These are phyloP conservation scores for Volutella citrinella DNA, from an alignment of 2,329 filamentous ascomycete species.

Conservation along the genomic window DNA sequence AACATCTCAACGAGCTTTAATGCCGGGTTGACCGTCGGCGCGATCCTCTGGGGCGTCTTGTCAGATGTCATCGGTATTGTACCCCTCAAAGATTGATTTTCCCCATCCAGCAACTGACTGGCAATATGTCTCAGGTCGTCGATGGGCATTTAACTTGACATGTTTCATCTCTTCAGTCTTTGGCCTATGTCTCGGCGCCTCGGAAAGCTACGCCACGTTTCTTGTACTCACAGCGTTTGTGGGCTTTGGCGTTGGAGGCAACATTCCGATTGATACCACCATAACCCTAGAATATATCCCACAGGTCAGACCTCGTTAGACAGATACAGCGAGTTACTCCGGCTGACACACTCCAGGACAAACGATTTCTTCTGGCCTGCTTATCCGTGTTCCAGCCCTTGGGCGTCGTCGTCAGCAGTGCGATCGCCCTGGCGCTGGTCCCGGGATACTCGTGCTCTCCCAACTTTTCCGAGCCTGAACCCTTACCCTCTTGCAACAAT, in stretches of 20 bases:
- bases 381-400: conserved; percentile 55
- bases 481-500: conserved; percentile 42
- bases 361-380: conserved; percentile 49
- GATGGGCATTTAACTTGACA: conserved; percentile 57
- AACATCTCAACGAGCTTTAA: conserved; percentile 55
- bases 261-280: conserved; percentile 54
- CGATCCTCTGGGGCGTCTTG: conserved; percentile 53
- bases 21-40: conserved; percentile 52
- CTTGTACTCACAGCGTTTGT: conserved; percentile 52
- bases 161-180: conserved; percentile 53
- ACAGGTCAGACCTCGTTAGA: no score
- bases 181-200: conserved; percentile 48
- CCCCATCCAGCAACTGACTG: no score
- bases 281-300: conserved; percentile 56
- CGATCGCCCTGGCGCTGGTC: conserved; percentile 52
- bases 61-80: conserved; percentile 45
- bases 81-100: no score
- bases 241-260: conserved; percentile 51
- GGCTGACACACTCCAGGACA: conserved; percentile 26
- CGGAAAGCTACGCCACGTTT: conserved; percentile 48
- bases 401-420: conserved; percentile 49
- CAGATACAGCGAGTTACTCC: no score
- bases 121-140: conserved; percentile 41
- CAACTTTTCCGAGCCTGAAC: conserved; percentile 42
- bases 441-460: conserved; percentile 48